These are phyloP conservation scores for Athelia psychrophila DNA, from an alignment of 1,284 basidiomycete species.

Conservation along the genomic window DNA sequence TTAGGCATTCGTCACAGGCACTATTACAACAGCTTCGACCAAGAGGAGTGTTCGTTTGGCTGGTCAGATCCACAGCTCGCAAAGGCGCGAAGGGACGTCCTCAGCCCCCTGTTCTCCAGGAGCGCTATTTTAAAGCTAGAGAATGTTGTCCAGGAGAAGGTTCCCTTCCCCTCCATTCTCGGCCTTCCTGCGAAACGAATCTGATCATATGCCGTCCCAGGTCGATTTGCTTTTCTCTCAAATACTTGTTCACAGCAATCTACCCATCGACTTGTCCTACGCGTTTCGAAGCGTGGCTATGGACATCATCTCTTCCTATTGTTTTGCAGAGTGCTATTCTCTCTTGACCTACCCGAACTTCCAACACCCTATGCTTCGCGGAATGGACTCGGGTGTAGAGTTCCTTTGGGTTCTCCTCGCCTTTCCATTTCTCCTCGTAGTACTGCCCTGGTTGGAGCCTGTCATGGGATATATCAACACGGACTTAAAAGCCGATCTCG, in stretches of 20 bases:
- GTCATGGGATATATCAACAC: constrained; percentile 13
- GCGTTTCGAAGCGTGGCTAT: constrained; percentile 16
- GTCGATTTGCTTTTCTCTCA: constrained; percentile 14
- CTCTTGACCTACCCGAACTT: constrained; percentile 20
- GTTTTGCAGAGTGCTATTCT: constrained; percentile 20
- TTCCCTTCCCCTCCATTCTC: constrained; percentile 3
- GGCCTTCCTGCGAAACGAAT: background rate
- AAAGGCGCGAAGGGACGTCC: constrained; percentile 23
- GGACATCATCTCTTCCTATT: constrained; percentile 27
- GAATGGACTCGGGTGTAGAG: constrained; percentile 15
- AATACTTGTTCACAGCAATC: constrained; percentile 10
- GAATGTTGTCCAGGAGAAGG: background rate
- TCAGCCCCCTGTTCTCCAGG: constrained; percentile 29
- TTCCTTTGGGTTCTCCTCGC: constrained; percentile 21
- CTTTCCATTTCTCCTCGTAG: constrained; percentile 19
- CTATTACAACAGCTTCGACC: constrained; percentile 21
- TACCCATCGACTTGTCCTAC: constrained; percentile 14
- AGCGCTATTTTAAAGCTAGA: constrained; percentile 21
- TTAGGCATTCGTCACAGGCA: background rate
- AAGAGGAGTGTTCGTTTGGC: constrained; percentile 20
- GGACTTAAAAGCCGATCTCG: constrained; percentile 3
- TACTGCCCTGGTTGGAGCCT: constrained; percentile 8
- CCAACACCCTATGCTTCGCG: constrained; percentile 20
- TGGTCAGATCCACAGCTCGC: constrained; percentile 19
- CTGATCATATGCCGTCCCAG: constrained; percentile 14